These are phyloP conservation scores for Prunus yedoensis DNA, from an alignment of 331 rosid genomes.

Conservation along the genomic window DNA sequence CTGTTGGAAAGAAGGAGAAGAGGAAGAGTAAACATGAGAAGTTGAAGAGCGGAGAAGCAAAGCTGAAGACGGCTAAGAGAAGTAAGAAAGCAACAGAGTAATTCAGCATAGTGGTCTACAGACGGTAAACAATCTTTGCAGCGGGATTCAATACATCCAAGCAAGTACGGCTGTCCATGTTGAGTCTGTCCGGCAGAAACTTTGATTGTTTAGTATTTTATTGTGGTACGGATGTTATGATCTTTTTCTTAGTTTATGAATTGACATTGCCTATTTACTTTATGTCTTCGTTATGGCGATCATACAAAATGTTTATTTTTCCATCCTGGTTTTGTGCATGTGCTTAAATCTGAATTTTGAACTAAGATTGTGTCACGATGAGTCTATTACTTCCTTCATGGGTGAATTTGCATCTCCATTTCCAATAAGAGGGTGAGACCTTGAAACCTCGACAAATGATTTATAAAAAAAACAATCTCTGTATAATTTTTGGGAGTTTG, in stretches of 20 bases:
- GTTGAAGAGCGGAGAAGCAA: constrained; percentile 32
- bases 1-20: constrained; percentile 37
- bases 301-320: background rate
- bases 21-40: constrained; percentile 25
- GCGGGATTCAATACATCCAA: too few relatives aligned
- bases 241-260: background rate
- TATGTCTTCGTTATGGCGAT: background rate
- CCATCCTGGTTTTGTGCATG: background rate
- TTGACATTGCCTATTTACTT: constrained; percentile 6
- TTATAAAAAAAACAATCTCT: too few relatives aligned
- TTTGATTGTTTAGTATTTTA: background rate
- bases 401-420: background rate
- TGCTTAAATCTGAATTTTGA: background rate
- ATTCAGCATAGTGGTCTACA: too few relatives aligned
- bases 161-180: too few relatives aligned
- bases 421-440: too few relatives aligned
- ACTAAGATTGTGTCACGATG: background rate
- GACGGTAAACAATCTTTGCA: too few relatives aligned
- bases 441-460: too few relatives aligned
- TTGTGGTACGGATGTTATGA: background rate
- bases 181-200: too few relatives aligned
- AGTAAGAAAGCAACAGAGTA: too few relatives aligned
- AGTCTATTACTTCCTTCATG: background rate
- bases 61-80: constrained; percentile 37
- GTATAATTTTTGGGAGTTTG: too few relatives aligned